phyloP scores from a whole-genome alignment of 1,139 yeast species.

The Pichia sp. region DNA sequence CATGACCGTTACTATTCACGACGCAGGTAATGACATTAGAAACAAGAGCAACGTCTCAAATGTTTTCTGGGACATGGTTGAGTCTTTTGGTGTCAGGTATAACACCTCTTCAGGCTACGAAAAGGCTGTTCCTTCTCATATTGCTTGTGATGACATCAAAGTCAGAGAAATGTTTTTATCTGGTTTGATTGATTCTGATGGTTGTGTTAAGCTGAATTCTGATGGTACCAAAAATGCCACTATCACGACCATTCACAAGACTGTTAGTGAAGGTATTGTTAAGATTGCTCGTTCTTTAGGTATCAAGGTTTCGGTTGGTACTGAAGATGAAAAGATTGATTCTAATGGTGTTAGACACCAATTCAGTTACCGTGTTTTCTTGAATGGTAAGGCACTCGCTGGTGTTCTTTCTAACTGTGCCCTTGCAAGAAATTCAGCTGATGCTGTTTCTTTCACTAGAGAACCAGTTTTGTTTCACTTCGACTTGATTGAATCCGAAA shows the following conservation, averaged over 20 bases:
- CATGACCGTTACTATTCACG: slow-evolving; percentile 4
- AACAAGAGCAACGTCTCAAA: slow-evolving; percentile 4
- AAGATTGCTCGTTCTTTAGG: slow-evolving; percentile 40
- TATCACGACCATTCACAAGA: slow-evolving; percentile 32
- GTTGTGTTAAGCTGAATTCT: slow-evolving; percentile 26
- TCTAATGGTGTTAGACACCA: slow-evolving; percentile 2
- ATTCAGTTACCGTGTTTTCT: slow-evolving; percentile 2
- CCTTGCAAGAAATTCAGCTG: slow-evolving; percentile 18
- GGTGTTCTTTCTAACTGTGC: slow-evolving; percentile 27
- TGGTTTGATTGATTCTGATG: slow-evolving; percentile 40
- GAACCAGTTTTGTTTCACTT: slow-evolving; percentile 32
- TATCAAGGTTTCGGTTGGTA: slow-evolving; percentile 29
- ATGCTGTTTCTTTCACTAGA: slow-evolving; percentile 23
- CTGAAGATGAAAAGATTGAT: slow-evolving; percentile 13
- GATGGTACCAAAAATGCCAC: slow-evolving; percentile 18
- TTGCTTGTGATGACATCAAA: slow-evolving; percentile 22
- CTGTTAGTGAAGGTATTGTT: slow-evolving; percentile 34
- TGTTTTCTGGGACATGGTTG: neutral
- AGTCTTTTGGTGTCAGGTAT: slow-evolving; percentile 4
- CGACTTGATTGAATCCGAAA: slow-evolving; percentile 27
- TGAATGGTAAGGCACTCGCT: neutral
- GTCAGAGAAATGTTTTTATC: slow-evolving; percentile 40
- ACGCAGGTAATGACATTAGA: slow-evolving; percentile 2
- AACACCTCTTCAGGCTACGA: neutral
- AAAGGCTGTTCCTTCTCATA: slow-evolving; percentile 22